Evolutionary conservation across 2,329 filamentous ascomycete species (phyloP), one percentile per base, ranked within the genome.

Genomic region (Xylariales sp.): DNA sequence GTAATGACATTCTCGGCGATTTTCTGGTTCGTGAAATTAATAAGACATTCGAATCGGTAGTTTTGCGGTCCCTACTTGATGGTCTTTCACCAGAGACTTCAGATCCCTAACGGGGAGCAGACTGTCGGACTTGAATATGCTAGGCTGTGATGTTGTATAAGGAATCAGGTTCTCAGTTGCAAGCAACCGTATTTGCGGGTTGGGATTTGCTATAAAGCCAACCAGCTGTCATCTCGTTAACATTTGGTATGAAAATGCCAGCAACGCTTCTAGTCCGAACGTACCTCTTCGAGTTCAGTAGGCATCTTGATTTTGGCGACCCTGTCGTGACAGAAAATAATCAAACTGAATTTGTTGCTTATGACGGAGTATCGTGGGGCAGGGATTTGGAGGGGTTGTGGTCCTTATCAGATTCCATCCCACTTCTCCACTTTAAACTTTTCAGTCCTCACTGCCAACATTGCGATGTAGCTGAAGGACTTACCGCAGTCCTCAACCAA

Each of bases 1-100:
- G 82, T 94, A 51, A 96, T 68, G 27, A 86, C 90, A 79, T 95
- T 86, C 61, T 93, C 88, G n/a, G 91, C 86, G 46, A 96, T 95
- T 61, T 85, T 80, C 82, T 94, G 48, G 4, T 32, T 25, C 16
- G 34, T 22, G 34, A 12, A 18, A 25, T 22, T 9, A 20, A 22
- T 4, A 37, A n/a, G n/a, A n/a, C n/a, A n/a, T n/a, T n/a, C n/a
- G n/a, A n/a, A 27, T 28, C 19, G 4, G 4, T 10, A 14, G 15
- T 29, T 18, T 24, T 32, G 19, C n/a, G 33, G 5, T 14, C 25
- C 80, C 57, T 69, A 93, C 87, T 36, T 80, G 74, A 58, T 95
- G 86, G 61, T 97, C 93, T 57, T 82, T 82, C 27, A 93, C 76
- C 19, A 97, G 68, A 3, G 96, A 74, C 62, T 95, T 97, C 45